Conservation (phyloP, 305 asterid genomes). For the Nicotiana rustica region DNA sequence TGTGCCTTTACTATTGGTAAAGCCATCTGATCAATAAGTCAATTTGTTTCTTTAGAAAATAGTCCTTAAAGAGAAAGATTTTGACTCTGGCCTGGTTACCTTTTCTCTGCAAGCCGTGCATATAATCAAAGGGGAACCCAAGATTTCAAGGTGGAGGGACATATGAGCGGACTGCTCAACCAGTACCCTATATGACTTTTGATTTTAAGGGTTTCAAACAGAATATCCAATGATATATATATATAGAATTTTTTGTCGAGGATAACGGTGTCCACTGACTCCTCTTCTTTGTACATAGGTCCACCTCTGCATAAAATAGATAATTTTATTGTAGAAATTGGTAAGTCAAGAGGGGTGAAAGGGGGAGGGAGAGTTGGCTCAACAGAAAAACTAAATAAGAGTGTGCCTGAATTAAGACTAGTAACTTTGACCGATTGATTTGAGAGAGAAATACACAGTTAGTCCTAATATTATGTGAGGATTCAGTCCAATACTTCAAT, state of each 20-base stretch:
- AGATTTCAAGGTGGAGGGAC: too few species aligned
- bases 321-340: background rate
- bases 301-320: too few species aligned
- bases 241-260: too few species aligned
- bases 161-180: too few species aligned
- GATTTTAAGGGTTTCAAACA: too few species aligned
- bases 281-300: too few species aligned
- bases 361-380: background rate
- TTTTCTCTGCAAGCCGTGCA: background rate
- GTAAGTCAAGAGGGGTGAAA: background rate
- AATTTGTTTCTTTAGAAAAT: background rate
- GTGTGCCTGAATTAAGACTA: background rate
- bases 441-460: background rate
- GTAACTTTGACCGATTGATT: background rate
- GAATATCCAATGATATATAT: too few species aligned
- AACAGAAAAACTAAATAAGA: too few species aligned
- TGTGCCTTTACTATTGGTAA: slow-evolving; percentile 16
- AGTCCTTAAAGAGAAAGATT: background rate
- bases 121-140: too few species aligned
- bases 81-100: background rate
- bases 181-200: too few species aligned
- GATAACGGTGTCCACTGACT: too few species aligned
- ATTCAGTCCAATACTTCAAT: background rate
- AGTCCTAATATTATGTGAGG: background rate
- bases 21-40: background rate